A percentile compares a stretch with the other conserved stretches of the same genome.
These are phyloP conservation scores for Candida morakotiae DNA, from an alignment of 805 yeast species.

Conservation along the genomic window DNA sequence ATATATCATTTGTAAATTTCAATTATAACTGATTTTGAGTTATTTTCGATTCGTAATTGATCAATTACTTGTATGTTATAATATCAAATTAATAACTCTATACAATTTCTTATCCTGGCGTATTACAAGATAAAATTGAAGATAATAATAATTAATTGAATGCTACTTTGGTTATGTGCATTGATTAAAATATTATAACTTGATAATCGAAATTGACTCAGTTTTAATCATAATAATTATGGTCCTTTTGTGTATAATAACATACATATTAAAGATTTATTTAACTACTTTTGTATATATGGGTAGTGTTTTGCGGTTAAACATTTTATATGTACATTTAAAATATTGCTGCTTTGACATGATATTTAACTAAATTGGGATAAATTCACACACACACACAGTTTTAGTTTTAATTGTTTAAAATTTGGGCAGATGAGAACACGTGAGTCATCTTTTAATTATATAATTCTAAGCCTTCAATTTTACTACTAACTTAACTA, in stretches of 20 bases:
- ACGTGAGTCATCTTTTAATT: background rate
- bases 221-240: no score
- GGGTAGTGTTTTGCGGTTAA: background rate
- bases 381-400: background rate
- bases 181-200: background rate
- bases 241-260: background rate
- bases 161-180: background rate
- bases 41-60: no score
- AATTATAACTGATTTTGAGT: no score
- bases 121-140: background rate
- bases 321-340: no score
- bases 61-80: no score
- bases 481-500: background rate
- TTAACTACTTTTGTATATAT: background rate
- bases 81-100: no score
- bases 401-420: background rate
- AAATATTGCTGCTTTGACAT: constrained; percentile 4
- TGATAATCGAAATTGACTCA: no score
- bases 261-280: background rate
- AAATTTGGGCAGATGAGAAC: background rate
- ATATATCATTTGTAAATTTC: background rate
- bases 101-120: background rate
- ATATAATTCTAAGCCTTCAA: background rate
- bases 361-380: constrained; percentile 4
- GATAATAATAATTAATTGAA: background rate